Evolutionary conservation across 2,329 filamentous ascomycete species (phyloP).

Genomic region (Colletotrichum eleusines): DNA sequence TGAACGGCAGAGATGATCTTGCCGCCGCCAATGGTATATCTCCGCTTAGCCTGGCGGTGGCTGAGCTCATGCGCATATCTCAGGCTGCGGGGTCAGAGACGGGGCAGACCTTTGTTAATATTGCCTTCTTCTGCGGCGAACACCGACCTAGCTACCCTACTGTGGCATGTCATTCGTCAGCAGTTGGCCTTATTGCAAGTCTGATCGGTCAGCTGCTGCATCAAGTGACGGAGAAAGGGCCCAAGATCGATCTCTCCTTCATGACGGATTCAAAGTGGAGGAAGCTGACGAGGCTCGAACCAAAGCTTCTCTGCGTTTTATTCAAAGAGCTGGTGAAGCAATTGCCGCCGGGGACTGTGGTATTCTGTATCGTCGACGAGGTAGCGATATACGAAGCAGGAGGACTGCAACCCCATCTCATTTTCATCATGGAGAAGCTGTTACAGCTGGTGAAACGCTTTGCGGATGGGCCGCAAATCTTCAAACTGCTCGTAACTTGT

Average conservation of each 20-base stretch:
- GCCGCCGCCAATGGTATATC: not conserved
- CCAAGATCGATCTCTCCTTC: not conserved
- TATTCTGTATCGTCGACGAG: constrained; percentile 15
- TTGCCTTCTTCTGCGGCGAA: not conserved
- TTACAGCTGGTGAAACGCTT: not conserved
- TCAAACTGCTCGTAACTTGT: constrained; percentile 6
- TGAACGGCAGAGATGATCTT: not conserved
- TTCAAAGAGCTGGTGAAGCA: constrained; percentile 8
- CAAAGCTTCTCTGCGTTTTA: not conserved
- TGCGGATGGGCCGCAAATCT: not conserved
- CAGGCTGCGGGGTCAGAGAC: not conserved
- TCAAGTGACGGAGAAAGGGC: not conserved
- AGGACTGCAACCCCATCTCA: not conserved
- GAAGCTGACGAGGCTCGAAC: not conserved
- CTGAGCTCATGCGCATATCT: not conserved
- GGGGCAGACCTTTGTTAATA: not conserved
- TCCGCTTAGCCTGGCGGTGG: not conserved
- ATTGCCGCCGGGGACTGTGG: not conserved
- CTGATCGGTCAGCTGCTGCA: not conserved
- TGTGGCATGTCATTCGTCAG: not conserved
- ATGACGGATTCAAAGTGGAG: not conserved
- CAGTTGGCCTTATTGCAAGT: not conserved
- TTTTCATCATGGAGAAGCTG: not conserved
- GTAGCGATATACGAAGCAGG: not conserved
- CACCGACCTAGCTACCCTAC: not conserved